Evolutionary conservation across 192 early-diverging fungal species (phyloP), one percentile per base, ranked within the genome.

Genomic region (Coemansia interrupta): DNA sequence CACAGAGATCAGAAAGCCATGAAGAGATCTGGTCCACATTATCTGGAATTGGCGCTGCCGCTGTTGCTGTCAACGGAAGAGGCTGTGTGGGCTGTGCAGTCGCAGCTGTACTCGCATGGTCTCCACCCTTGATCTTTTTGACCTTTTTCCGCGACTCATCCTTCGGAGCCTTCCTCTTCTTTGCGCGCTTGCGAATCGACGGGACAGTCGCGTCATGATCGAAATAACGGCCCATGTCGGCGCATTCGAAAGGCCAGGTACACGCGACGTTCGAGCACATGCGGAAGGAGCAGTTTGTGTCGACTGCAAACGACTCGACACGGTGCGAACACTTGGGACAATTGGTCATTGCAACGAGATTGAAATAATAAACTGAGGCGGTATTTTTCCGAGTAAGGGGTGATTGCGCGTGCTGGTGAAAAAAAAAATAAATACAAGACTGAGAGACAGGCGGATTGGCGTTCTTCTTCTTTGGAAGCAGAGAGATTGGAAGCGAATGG

Each of bases 251-350:
- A 11, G 73, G 73, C 73, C 73, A 76, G 12, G 73, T 61, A 60
- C 73, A 76, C 12, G 15, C 32, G 10, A 64, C 26, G 40, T 76
- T 76, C 23, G 67, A 39, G 54, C 73, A 76, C 73, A 76, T 76
- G 13, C 46, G 50, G 48, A 76, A 76, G 4, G 67, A 42, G 43
- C 73, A 76, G 45, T 76, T 76, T 42, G 73, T 76, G 67, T 76
- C 73, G 11, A 76, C 68, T 17, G 63, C 48, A 44, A 66, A 76
- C 9, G 29, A 19, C 12, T 70, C 67, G 20, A 76, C 40, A 11
- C 53, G 52, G 38, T 47, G 49, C 32, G 66, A 26, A 44, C 73
- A 76, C 39, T 69, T 61, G 36, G 73, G 73, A 24, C 73, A 76
- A 48, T 44, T 45, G 22, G 22, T 23, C 55, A 56, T 46, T 46